Conservation (phyloP, 257 asterid genomes). For the Salvia miltiorrhiza region DNA sequence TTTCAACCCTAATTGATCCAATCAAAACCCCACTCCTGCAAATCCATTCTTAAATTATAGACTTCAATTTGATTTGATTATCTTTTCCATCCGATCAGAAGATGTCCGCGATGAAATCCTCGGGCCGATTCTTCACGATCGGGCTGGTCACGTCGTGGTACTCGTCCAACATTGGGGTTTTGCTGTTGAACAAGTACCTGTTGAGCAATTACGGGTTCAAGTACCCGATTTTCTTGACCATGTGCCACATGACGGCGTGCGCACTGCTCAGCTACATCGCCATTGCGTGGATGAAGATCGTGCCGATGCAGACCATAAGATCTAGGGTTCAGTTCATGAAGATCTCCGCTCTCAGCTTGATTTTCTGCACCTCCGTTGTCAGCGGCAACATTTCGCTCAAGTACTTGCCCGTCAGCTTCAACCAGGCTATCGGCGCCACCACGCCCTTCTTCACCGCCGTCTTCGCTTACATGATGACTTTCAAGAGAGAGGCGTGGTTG, state of each 20-base stretch:
- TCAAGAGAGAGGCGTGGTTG: constrained; percentile 79
- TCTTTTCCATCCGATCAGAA: neutral
- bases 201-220: constrained; percentile 87
- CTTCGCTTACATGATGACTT: constrained; percentile 68
- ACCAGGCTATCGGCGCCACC: constrained; percentile 89
- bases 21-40: neutral
- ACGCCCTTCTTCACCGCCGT: constrained; percentile 88
- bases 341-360: constrained; percentile 72
- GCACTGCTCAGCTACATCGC: constrained; percentile 83
- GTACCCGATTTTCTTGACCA: constrained; percentile 81
- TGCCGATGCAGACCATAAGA: constrained; percentile 86
- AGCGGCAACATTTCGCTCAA: constrained; percentile 78
- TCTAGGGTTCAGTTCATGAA: constrained; percentile 82
- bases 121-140: constrained; percentile 64
- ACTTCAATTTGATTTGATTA: constrained; percentile 4
- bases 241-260: constrained; percentile 94
- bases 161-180: constrained; percentile 82
- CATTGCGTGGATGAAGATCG: constrained; percentile 87
- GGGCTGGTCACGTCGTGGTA: constrained; percentile 86
- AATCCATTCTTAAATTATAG: constrained; percentile 8
- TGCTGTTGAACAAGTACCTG: constrained; percentile 74
- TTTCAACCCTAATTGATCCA: constrained; percentile 22
- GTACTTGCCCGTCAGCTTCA: constrained; percentile 83
- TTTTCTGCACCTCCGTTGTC: constrained; percentile 81
- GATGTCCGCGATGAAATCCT: constrained; percentile 45